These are phyloP conservation scores for Tylopilus sp. DNA, from an alignment of 1,284 basidiomycete species.

Conservation along the genomic window DNA sequence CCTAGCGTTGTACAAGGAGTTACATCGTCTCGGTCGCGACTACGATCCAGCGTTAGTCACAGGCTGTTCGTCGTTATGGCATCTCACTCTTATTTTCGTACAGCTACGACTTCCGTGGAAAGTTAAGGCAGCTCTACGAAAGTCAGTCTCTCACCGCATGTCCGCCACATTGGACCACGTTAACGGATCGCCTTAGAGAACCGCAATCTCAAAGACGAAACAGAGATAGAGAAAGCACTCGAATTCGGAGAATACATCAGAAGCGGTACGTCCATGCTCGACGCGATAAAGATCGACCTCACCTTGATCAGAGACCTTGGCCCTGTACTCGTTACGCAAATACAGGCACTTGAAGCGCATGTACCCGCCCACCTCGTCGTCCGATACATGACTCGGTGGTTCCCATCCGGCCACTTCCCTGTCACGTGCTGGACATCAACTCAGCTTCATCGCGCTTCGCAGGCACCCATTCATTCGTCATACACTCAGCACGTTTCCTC, in stretches of 20 bases:
- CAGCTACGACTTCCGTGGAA: conserved; percentile 73
- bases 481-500: not conserved
- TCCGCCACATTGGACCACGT: not conserved
- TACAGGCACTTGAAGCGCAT: conserved; percentile 77
- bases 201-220: conserved; percentile 58
- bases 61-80: conserved; percentile 12
- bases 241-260: conserved; percentile 83
- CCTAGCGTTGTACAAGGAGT: conserved; percentile 70
- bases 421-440: not conserved
- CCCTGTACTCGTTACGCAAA: conserved; percentile 80
- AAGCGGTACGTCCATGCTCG: conserved; percentile 55
- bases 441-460: not conserved
- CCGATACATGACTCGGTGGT: conserved; percentile 9
- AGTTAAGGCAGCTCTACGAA: conserved; percentile 64
- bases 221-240: conserved; percentile 75
- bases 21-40: conserved; percentile 70
- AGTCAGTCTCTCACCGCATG: conserved; percentile 39
- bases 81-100: conserved; percentile 25
- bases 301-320: conserved; percentile 65
- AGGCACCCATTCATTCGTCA: not conserved
- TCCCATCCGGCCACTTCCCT: not conserved
- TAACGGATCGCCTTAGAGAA: conserved; percentile 52
- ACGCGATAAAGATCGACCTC: not conserved
- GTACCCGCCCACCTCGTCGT: conserved; percentile 45
- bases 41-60: conserved; percentile 67